Conservation (phyloP, 345 rosid genomes). For the Viola odorata region DNA sequence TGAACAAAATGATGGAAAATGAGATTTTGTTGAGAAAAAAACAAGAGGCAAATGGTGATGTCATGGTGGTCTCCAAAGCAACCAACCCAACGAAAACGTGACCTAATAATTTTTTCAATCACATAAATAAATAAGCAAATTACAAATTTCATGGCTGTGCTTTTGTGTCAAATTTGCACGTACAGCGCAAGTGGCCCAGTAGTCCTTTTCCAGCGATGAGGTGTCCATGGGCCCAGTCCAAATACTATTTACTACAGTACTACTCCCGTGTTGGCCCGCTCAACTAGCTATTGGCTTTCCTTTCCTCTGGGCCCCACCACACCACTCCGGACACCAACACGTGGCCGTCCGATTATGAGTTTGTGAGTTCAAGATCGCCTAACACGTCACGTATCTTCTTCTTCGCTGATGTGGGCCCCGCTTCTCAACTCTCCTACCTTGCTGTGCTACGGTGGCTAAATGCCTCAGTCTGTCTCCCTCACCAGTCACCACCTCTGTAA, state of each 20-base stretch:
- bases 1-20: no score
- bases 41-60: no score
- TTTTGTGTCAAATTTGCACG: not conserved
- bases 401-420: constrained; percentile 7
- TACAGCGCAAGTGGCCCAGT: not conserved
- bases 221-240: not conserved
- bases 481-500: no score
- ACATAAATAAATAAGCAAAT: not conserved
- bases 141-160: not conserved
- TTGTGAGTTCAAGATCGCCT: constrained; percentile 6
- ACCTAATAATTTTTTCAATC: not conserved
- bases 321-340: constrained; percentile 13
- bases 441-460: not conserved
- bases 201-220: not conserved
- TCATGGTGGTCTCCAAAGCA: no score
- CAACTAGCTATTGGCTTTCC: not conserved
- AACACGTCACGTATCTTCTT: constrained; percentile 11
- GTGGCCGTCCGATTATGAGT: constrained; percentile 1
- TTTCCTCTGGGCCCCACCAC: not conserved
- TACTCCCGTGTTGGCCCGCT: constrained; percentile 4
- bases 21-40: no score
- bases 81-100: no score
- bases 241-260: no score
- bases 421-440: not conserved
- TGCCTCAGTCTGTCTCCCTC: not conserved